Base-by-base conservation (phyloP, 208 protist species). In the Trypanosomatidae sp. region DNA sequence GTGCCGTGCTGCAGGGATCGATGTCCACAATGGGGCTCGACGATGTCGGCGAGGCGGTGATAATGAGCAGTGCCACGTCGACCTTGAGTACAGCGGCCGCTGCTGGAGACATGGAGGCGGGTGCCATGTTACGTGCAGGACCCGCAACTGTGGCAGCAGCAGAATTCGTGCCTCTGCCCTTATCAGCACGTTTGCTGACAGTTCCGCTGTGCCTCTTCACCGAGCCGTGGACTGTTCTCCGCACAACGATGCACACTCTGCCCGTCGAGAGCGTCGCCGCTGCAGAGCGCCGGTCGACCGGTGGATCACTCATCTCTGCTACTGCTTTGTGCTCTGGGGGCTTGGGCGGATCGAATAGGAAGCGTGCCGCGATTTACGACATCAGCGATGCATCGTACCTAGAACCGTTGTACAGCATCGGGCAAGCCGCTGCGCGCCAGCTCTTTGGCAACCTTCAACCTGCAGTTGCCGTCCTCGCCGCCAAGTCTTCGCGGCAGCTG, bases 141-240 rank as follows among this genome's bases (percentile, higher is more conserved):
- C 39, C 19, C 15, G 46, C 41, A 41, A 33, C 47, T 8, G 41
- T 49, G 44, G 25, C 13, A 58, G 43, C 58, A 15, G 53, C 15
- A 36, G 66, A 46, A 25, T 8, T 13, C 9, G 15, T 49, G 49
- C 66, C 15, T 33, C 22, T 41, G 3, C 22, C 55, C 8, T 33
- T 64, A 17, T 67, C 73, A 7, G 55, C 58, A 2, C 64, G 47
- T 6, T 71, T 44, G 10, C 41, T 77, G 8, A 73, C 58, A 2
- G 56, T 66, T n/a, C 52, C 73, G 39, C 67, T 64, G 47, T 55
- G 46, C 5, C 73, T 77, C 25, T 67, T 77, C 49, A 25, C 19
- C 3, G 66, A 72, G 15, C 56, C 66, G 15, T 77, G 67, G 73
- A 33, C 62, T 30, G 17, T 77, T 62, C 73, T 77, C 46, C 66